Percentiles rank a stretch among this genome's conserved stretches.
These are phyloP conservation scores for Malus orientalis DNA, from an alignment of 306 rosid species.

Conservation along the genomic window DNA sequence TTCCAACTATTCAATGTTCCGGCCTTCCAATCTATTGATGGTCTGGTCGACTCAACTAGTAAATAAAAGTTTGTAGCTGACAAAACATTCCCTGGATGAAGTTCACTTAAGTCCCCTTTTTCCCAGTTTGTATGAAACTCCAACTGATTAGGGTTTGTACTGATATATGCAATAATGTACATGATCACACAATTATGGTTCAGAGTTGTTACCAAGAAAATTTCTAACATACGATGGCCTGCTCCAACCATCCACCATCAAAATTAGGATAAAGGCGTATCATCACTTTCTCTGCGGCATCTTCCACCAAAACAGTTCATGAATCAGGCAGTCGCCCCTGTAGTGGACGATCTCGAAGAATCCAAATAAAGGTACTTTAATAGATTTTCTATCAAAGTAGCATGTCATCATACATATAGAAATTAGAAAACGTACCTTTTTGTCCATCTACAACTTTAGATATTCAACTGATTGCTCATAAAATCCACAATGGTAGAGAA, in stretches of 20 bases:
- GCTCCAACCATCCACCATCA: slow-evolving; percentile 81
- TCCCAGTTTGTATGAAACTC: neutral
- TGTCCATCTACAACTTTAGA: slow-evolving; percentile 46
- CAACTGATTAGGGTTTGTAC: neutral
- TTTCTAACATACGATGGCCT: slow-evolving; percentile 42
- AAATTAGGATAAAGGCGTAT: slow-evolving; percentile 61
- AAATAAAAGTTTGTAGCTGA: too few relatives aligned
- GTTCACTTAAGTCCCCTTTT: too few relatives aligned
- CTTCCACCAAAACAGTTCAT: slow-evolving; percentile 35
- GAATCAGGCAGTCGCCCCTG: slow-evolving; percentile 2
- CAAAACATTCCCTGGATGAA: too few relatives aligned
- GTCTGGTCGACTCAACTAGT: too few relatives aligned
- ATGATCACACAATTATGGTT: slow-evolving; percentile 54
- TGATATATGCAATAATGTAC: neutral
- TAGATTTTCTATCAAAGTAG: neutral
- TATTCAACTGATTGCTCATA: slow-evolving; percentile 55
- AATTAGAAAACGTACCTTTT: slow-evolving; percentile 35
- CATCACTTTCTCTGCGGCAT: slow-evolving; percentile 58
- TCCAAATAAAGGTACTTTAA: neutral
- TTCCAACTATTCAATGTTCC: too few relatives aligned
- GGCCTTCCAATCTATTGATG: too few relatives aligned
- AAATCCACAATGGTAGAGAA: slow-evolving; percentile 89
- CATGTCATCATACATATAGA: neutral
- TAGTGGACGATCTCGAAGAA: slow-evolving; percentile 37
- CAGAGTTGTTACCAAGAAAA: slow-evolving; percentile 60